Conservation (phyloP, 371 early-diverging fungal species). For the Mortierella sp. region DNA sequence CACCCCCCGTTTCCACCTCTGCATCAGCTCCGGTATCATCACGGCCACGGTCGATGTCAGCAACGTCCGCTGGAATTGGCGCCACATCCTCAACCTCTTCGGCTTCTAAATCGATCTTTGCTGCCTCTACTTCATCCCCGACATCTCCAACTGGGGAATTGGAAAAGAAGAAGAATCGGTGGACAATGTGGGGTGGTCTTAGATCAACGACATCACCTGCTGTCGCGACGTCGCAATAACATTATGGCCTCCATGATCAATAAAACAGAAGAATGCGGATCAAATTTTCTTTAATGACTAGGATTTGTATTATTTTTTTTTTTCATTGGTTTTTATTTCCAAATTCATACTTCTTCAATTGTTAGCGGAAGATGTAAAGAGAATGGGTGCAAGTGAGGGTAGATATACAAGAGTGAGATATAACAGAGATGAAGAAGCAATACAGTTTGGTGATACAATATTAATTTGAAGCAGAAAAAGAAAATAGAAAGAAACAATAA, state of each 20-base stretch:
- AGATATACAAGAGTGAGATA: neutral
- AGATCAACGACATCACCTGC: constrained; percentile 1
- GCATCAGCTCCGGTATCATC: neutral
- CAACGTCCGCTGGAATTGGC: neutral
- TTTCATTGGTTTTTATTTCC: too few relatives aligned
- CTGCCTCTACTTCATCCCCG: neutral
- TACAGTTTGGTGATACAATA: constrained; percentile 2
- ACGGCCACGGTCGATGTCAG: neutral
- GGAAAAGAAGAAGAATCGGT: constrained; percentile 30
- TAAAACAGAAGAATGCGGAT: neutral
- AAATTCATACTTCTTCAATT: too few relatives aligned
- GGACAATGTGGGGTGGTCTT: constrained; percentile 38
- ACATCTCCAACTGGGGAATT: neutral
- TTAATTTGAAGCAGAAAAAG: neutral
- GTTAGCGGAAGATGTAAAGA: neutral
- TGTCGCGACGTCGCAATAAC: neutral
- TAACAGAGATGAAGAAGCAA: neutral
- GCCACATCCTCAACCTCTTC: neutral
- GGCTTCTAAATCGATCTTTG: neutral
- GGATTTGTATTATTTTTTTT: too few relatives aligned
- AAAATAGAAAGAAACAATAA: neutral
- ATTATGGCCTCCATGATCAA: neutral
- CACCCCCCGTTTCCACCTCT: neutral
- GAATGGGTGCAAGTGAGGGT: neutral
- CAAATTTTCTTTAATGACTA: neutral